These are phyloP conservation scores for Fusarium chaquense DNA, from an alignment of 2,329 filamentous ascomycete species.

Conservation along the genomic window DNA sequence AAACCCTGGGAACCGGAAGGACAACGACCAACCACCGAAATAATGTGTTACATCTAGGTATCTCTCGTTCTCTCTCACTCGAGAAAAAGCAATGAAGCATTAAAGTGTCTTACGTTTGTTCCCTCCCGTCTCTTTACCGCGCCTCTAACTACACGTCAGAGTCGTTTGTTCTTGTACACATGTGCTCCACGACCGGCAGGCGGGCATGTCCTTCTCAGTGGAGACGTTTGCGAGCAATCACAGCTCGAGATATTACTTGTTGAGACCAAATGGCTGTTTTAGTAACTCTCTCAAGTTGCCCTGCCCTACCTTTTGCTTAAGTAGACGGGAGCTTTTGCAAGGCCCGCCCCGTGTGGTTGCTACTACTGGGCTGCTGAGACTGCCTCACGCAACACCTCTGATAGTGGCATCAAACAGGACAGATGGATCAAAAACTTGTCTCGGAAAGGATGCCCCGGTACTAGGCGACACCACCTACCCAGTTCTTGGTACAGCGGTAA, in stretches of 20 bases:
- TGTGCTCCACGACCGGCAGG: constrained; percentile 7
- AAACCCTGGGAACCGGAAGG: constrained; percentile 15
- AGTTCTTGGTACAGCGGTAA: background rate
- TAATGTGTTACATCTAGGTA: background rate
- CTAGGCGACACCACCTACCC: background rate
- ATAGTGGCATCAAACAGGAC: constrained; percentile 1
- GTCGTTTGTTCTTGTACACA: background rate
- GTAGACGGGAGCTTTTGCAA: constrained; percentile 23
- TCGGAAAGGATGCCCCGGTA: background rate
- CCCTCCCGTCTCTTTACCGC: background rate
- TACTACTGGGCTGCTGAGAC: constrained; percentile 5
- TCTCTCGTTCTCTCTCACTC: background rate
- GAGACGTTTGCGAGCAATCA: constrained; percentile 30
- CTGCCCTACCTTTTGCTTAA: constrained; percentile 1
- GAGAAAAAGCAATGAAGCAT: constrained; percentile 17
- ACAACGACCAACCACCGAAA: constrained; percentile 5
- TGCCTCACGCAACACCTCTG: background rate
- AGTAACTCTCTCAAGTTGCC: background rate
- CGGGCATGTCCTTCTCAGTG: constrained; percentile 16
- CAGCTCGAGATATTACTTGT: constrained; percentile 9
- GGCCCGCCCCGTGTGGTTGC: constrained; percentile 33
- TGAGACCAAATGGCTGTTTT: constrained; percentile 35
- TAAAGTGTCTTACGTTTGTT: constrained; percentile 14
- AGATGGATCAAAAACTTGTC: background rate
- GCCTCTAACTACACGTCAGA: constrained; percentile 5